Evolutionary conservation across 1,139 yeast species (phyloP).

Genomic region (Geotrichum australiense): DNA sequence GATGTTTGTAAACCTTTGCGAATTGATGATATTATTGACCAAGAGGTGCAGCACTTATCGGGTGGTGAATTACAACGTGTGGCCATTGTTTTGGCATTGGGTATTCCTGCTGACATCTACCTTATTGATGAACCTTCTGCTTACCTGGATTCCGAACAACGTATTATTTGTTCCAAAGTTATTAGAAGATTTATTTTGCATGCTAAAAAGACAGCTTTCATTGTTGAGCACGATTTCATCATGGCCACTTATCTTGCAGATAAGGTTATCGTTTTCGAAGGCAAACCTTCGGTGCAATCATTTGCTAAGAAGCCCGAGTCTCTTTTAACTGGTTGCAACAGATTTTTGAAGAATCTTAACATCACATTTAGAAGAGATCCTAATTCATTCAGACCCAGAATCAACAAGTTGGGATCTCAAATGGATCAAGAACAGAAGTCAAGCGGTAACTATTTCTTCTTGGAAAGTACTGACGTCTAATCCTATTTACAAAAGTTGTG

Average conservation of each 20-base stretch:
- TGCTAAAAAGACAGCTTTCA: slow-evolving; percentile 93
- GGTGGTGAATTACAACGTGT: slow-evolving; percentile 99
- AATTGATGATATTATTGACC: slow-evolving; percentile 91
- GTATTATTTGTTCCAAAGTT: slow-evolving; percentile 97
- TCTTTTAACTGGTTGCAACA: slow-evolving; percentile 91
- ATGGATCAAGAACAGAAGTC: slow-evolving; percentile 97
- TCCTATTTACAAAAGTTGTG: slow-evolving; percentile 1
- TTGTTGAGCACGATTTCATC: slow-evolving; percentile 99
- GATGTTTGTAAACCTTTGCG: slow-evolving; percentile 94
- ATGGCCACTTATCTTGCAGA: slow-evolving; percentile 99
- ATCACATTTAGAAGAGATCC: slow-evolving; percentile 99
- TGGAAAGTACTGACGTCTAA: slow-evolving; percentile 51
- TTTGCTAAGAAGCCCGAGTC: slow-evolving; percentile 85
- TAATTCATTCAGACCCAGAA: slow-evolving; percentile 95
- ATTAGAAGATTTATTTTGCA: slow-evolving; percentile 94
- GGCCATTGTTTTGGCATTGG: slow-evolving; percentile 90
- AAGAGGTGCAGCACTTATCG: slow-evolving; percentile 93
- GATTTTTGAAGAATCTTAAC: slow-evolving; percentile 90
- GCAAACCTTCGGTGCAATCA: slow-evolving; percentile 80
- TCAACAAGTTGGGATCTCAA: slow-evolving; percentile 93
- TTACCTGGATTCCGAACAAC: slow-evolving; percentile 97
- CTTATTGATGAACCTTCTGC: slow-evolving; percentile 98
- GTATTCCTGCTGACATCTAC: slow-evolving; percentile 92
- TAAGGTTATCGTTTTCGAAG: slow-evolving; percentile 96
- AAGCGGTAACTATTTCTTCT: slow-evolving; percentile 89